Base-by-base conservation (phyloP, 257 asterid species). In the Gynochthodes officinalis region DNA sequence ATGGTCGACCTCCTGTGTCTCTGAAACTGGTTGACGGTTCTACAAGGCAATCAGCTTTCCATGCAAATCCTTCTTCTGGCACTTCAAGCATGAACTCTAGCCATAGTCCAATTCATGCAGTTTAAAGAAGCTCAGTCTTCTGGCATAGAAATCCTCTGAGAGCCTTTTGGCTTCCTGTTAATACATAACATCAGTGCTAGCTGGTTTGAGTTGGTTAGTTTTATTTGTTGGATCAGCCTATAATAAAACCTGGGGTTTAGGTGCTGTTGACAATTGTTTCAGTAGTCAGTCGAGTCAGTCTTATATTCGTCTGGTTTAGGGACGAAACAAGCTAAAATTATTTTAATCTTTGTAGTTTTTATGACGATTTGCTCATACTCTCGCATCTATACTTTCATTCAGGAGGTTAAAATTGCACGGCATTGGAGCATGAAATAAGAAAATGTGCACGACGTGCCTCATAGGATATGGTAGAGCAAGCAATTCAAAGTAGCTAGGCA, bases 21-120 rank as follows among this genome's bases (percentile, higher is more conserved):
- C 86, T 95, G 59, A 87, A 89, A 64, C 83, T 92, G 21, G 90
- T 70, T 0, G 97, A 94, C 48, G 98, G 99, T 60, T 86, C 97
- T 0, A 65, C 88, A 0, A 86, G 98, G 86, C 98, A 95, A 18
- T 95, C 99, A 0, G 99, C 99, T 52, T 92, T 95, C 78, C 98
- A 95, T 75, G 93, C 99, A 28, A 95, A 87, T 75, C 86, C 93
- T 1, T 69, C 86, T 59, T 77, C 97, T 12, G 83, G 87, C 39
- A 74, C 77, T 79, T 80, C 97, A 13, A 86, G 84, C 80, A 83
- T 89, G 73, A 84, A 81, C 76, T 81, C 96, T 35, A 86, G 85
- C 87, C 92, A 84, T 77, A 90, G 74, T 73, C 95, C 93, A 32
- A 93, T 93, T 80, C 97, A 86, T 79, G 97, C 93, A 16, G 77